A percentile compares a stretch with the other conserved stretches of the same genome.
phyloP scores from a whole-genome alignment of 441 rosid species.

The Brassica balearica region DNA sequence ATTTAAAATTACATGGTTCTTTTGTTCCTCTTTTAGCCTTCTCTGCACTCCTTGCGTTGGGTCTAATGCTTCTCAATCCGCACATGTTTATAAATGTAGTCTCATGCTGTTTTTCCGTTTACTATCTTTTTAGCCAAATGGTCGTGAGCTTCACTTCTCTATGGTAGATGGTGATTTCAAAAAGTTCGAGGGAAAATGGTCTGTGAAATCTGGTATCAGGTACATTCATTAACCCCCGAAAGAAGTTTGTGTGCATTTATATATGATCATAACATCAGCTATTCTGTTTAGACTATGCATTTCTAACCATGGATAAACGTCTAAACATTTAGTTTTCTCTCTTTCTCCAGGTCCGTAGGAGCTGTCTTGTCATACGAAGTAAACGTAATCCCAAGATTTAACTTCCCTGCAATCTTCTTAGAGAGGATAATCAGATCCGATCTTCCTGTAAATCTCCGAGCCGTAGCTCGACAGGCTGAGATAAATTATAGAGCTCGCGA shows the following conservation, averaged over 20 bases:
- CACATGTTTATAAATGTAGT: conserved; percentile 1
- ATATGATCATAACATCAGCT: conserved; percentile 10
- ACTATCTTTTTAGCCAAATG: conserved; percentile 57
- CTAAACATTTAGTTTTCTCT: conserved; percentile 4
- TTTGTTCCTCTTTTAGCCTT: background rate
- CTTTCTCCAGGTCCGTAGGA: conserved; percentile 57
- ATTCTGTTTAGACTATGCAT: conserved; percentile 6
- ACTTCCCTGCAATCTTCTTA: conserved; percentile 91
- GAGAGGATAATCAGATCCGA: conserved; percentile 95
- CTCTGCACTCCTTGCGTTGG: background rate
- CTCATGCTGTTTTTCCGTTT: conserved; percentile 6
- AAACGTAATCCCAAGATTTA: conserved; percentile 89
- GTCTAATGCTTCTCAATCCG: background rate
- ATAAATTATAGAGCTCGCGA: conserved; percentile 52
- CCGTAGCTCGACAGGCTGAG: conserved; percentile 86
- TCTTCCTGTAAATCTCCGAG: conserved; percentile 94
- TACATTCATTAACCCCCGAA: conserved; percentile 39
- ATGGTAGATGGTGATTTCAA: conserved; percentile 99
- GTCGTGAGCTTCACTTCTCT: conserved; percentile 79
- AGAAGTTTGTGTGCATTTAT: conserved; percentile 14
- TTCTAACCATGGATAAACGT: background rate
- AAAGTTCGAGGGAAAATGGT: conserved; percentile 98
- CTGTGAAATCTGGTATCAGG: conserved; percentile 77
- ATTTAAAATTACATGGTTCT: background rate
- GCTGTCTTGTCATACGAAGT: conserved; percentile 82